Percentiles rank a stretch among this genome's conserved stretches.
These are phyloP conservation scores for Saccharomycopsis microspora DNA, from an alignment of 805 yeast species.

Conservation along the genomic window DNA sequence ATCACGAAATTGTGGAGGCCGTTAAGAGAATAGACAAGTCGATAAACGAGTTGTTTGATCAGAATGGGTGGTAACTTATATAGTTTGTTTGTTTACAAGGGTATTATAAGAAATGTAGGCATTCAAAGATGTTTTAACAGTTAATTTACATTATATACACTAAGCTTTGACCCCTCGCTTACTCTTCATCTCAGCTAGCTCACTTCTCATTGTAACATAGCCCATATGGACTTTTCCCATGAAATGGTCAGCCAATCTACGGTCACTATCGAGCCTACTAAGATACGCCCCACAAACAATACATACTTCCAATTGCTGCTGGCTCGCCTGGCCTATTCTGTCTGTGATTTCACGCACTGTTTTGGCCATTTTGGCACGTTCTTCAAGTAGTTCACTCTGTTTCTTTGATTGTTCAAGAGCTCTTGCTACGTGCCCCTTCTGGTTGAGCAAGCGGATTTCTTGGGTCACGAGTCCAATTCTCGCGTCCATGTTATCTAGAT, in stretches of 20 bases:
- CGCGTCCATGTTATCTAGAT: conserved; percentile 50
- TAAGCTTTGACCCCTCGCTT: no score
- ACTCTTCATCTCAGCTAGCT: conserved; percentile 20
- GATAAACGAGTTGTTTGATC: conserved; percentile 31
- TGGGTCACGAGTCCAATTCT: conserved; percentile 55
- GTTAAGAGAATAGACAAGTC: conserved; percentile 40
- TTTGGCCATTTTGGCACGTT: conserved; percentile 42
- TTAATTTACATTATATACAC: no score
- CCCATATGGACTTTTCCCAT: conserved; percentile 80
- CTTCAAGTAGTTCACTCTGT: conserved; percentile 32
- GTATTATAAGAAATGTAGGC: no score
- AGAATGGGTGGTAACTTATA: conserved; percentile 2
- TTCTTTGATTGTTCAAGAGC: conserved; percentile 38
- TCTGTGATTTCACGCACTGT: conserved; percentile 53
- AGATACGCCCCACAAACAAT: conserved; percentile 83
- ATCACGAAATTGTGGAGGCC: conserved; percentile 36
- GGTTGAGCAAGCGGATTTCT: conserved; percentile 46
- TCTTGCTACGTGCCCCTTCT: conserved; percentile 33
- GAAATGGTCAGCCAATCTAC: conserved; percentile 83
- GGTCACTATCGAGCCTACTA: conserved; percentile 75
- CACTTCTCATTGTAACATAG: conserved; percentile 62
- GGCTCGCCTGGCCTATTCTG: conserved; percentile 72
- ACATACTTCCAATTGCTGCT: conserved; percentile 85
- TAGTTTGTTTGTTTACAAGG: no score
- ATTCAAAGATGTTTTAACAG: no score